These are phyloP conservation scores for Paramecium tetraurelia DNA, from an alignment of 73 alveolate species.

Conservation along the genomic window DNA sequence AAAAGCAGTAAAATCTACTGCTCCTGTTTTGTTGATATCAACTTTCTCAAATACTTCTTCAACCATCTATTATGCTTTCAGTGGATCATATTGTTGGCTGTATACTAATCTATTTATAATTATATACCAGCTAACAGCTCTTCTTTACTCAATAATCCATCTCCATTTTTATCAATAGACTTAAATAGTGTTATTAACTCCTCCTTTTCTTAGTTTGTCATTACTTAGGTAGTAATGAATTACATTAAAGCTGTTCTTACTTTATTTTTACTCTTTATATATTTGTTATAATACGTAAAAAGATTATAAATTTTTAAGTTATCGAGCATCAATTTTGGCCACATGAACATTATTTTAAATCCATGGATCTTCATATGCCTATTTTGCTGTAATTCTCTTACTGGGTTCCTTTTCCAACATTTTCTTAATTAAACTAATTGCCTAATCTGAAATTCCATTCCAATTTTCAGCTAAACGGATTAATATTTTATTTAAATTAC, in stretches of 20 bases:
- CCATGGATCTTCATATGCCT: slow-evolving; percentile 62
- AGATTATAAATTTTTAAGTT: slow-evolving; percentile 26
- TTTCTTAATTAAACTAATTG: slow-evolving; percentile 45
- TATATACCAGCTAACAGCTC: slow-evolving; percentile 34
- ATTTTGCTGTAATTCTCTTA: slow-evolving; percentile 53
- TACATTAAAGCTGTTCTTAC: slow-evolving; percentile 48
- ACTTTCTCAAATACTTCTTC: slow-evolving; percentile 53
- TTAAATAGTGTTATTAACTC: slow-evolving; percentile 41
- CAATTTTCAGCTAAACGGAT: slow-evolving; percentile 41
- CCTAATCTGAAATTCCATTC: slow-evolving; percentile 48
- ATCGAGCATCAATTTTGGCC: slow-evolving; percentile 11
- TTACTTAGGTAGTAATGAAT: slow-evolving; percentile 40
- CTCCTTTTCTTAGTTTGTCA: slow-evolving; percentile 50
- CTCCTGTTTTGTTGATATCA: slow-evolving; percentile 47
- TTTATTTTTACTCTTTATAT: slow-evolving; percentile 50
- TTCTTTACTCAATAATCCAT: slow-evolving; percentile 48
- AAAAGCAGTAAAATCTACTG: slow-evolving; percentile 47
- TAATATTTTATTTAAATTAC: background rate
- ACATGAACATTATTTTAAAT: slow-evolving; percentile 53
- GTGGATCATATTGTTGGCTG: background rate
- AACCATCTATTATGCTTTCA: slow-evolving; percentile 43
- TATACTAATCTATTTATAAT: background rate
- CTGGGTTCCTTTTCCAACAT: slow-evolving; percentile 50
- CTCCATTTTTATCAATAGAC: slow-evolving; percentile 57
- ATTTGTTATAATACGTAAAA: background rate